A percentile compares a stretch with the other conserved stretches of the same genome.
These are phyloP conservation scores for Penicillium sp. DNA, from an alignment of 2,329 filamentous ascomycete species.

Conservation along the genomic window DNA sequence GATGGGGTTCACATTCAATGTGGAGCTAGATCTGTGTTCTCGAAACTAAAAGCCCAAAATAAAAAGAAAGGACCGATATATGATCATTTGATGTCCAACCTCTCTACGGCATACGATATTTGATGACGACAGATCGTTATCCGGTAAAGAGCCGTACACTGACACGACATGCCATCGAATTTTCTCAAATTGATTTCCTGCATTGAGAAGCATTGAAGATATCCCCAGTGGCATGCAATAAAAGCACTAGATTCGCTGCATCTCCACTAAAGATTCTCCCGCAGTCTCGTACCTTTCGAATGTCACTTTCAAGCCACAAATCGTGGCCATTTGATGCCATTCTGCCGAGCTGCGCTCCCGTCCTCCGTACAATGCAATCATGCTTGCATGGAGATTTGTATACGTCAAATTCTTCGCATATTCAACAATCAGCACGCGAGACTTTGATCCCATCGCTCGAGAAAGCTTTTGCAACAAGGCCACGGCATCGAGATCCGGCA, in stretches of 20 bases:
- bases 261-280: conserved; percentile 34
- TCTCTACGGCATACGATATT: no score
- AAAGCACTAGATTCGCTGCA: conserved; percentile 18
- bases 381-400: conserved; percentile 32
- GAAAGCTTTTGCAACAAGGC: conserved; percentile 33
- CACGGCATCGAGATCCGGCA: conserved; percentile 33
- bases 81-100: no score
- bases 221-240: background rate
- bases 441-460: conserved; percentile 29
- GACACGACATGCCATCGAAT: no score
- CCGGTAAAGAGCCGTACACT: no score
- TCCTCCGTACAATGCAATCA: conserved; percentile 33
- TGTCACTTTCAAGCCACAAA: conserved; percentile 29
- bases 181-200: no score
- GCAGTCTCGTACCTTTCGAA: conserved; percentile 31
- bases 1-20: no score
- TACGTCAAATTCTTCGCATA: conserved; percentile 33
- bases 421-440: conserved; percentile 33
- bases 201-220: no score
- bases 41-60: no score
- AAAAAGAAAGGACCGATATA: no score
- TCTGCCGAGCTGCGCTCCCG: conserved; percentile 30
- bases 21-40: no score
- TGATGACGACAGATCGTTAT: no score
- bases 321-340: conserved; percentile 30